Evolutionary conservation across 176 grass and related monocot genomes (phyloP).

Genomic region (Aegilops longissima): DNA sequence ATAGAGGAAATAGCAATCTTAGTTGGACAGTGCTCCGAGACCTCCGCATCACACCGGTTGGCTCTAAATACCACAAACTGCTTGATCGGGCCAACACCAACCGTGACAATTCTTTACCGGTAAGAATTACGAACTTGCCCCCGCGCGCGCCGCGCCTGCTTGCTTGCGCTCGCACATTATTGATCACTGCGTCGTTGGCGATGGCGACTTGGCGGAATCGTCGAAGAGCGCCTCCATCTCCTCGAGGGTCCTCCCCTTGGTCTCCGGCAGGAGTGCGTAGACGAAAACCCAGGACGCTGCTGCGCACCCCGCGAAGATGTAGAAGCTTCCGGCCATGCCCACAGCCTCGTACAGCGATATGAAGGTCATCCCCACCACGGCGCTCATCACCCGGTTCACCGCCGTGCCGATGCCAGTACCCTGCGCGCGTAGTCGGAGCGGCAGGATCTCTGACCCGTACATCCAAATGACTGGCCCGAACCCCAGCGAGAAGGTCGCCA

Average conservation of each 20-base stretch:
- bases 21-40: too few relatives aligned
- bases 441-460: constrained; percentile 65
- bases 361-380: constrained; percentile 50
- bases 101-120: too few relatives aligned
- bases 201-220: not conserved
- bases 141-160: not conserved
- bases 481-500: constrained; percentile 58
- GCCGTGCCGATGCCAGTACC: constrained; percentile 48
- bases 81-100: too few relatives aligned
- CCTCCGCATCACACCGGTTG: too few relatives aligned
- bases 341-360: constrained; percentile 55
- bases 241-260: constrained; percentile 62
- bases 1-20: too few relatives aligned
- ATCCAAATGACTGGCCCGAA: constrained; percentile 55
- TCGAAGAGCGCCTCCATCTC: constrained; percentile 74
- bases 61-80: too few relatives aligned
- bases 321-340: constrained; percentile 59
- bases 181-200: not conserved
- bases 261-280: constrained; percentile 62
- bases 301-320: constrained; percentile 43
- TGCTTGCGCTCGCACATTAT: not conserved
- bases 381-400: constrained; percentile 59
- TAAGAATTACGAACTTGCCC: too few relatives aligned
- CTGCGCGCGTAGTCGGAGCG: constrained; percentile 52
- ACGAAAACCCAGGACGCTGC: constrained; percentile 51